These are phyloP conservation scores for Colletotrichum higginsianum DNA, from an alignment of 2,329 filamentous ascomycete species.

Conservation along the genomic window DNA sequence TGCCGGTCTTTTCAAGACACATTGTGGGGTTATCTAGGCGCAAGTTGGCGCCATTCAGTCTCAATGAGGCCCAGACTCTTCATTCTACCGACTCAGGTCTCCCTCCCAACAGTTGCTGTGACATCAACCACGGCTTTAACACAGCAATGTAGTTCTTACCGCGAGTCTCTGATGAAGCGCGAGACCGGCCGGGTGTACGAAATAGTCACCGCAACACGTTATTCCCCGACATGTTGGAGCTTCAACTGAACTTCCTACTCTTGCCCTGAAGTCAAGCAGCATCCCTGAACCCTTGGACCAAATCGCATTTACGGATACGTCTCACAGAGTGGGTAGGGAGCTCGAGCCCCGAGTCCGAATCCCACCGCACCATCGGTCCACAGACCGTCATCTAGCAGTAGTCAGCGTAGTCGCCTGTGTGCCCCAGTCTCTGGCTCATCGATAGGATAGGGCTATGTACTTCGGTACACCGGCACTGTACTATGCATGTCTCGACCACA, in stretches of 20 bases:
- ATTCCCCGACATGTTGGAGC: constrained; percentile 37
- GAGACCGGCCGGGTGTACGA: constrained; percentile 13
- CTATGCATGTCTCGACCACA: constrained; percentile 9
- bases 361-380: constrained; percentile 13
- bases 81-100: not conserved
- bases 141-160: not conserved
- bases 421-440: constrained; percentile 10
- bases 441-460: constrained; percentile 12
- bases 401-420: constrained; percentile 3
- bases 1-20: constrained; percentile 6
- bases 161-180: not conserved
- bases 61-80: constrained; percentile 4
- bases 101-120: not conserved
- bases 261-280: constrained; percentile 21
- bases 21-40: not conserved
- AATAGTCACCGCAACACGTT: not conserved
- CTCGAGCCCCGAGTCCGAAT: constrained; percentile 35
- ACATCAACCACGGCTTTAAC: not conserved
- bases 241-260: constrained; percentile 40
- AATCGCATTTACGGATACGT: constrained; percentile 17
- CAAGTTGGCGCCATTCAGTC: not conserved
- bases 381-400: constrained; percentile 20
- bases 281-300: constrained; percentile 37
- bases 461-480: constrained; percentile 11
- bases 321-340: constrained; percentile 22